Percentiles rank a stretch among this genome's conserved stretches.
These are phyloP conservation scores for Coniochaeta sp. DNA, from an alignment of 2,329 filamentous ascomycete genomes.

Conservation along the genomic window DNA sequence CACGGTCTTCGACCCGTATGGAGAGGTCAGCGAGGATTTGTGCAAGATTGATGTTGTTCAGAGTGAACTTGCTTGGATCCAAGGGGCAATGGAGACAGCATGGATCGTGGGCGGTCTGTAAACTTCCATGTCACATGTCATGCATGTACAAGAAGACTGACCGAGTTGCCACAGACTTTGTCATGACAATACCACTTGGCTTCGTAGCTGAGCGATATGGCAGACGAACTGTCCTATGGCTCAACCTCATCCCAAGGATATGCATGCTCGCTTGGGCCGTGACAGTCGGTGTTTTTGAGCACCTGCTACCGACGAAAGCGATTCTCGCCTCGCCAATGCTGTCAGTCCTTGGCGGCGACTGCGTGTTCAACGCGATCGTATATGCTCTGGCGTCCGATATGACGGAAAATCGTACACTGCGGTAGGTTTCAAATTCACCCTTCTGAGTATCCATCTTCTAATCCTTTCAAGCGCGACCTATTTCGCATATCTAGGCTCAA, in stretches of 20 bases:
- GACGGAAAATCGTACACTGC: conserved; percentile 32
- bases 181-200: conserved; percentile 40
- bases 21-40: conserved; percentile 37
- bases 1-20: conserved; percentile 21
- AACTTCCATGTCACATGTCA: not conserved
- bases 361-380: conserved; percentile 41
- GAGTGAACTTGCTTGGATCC: conserved; percentile 40
- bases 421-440: conserved; percentile 13
- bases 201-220: conserved; percentile 36
- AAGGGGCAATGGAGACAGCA: conserved; percentile 39
- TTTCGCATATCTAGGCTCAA: conserved; percentile 42
- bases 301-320: conserved; percentile 26
- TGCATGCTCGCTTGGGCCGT: conserved; percentile 32
- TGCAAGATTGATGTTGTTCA: conserved; percentile 48
- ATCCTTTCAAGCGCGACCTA: conserved; percentile 30
- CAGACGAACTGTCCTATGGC: conserved; percentile 27
- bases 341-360: conserved; percentile 40
- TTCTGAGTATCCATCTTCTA: not conserved
- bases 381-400: conserved; percentile 36
- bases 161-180: conserved; percentile 28
- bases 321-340: conserved; percentile 32
- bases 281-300: conserved; percentile 28
- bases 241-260: conserved; percentile 34
- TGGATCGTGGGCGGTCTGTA: conserved; percentile 39
- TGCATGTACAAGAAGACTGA: not conserved